These are phyloP conservation scores for Penicillium simplicissimum DNA, from an alignment of 495 filamentous ascomycete genomes.

Conservation along the genomic window DNA sequence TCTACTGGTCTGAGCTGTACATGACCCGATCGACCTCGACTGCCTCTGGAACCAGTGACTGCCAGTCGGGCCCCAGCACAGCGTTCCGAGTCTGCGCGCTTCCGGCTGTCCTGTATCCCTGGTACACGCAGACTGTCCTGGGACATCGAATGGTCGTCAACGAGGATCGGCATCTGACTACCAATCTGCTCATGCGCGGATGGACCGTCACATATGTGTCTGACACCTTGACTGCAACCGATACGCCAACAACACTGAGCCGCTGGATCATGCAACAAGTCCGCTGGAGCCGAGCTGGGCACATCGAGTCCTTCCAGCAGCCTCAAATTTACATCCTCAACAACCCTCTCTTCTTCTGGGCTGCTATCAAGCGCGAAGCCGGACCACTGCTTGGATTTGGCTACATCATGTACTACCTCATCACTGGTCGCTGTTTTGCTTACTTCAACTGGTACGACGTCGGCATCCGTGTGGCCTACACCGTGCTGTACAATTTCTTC, in stretches of 20 bases:
- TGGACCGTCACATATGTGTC: constrained; percentile 38
- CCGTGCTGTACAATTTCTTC: constrained; percentile 30
- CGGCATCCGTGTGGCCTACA: constrained; percentile 26
- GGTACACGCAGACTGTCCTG: constrained; percentile 35
- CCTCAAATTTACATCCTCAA: constrained; percentile 34
- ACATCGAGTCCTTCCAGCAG: constrained; percentile 39
- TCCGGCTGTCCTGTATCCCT: constrained; percentile 29
- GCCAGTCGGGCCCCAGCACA: constrained; percentile 35
- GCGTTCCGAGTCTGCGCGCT: constrained; percentile 33
- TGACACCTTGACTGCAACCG: constrained; percentile 34
- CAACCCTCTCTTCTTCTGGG: constrained; percentile 35
- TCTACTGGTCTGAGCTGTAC: constrained; percentile 38
- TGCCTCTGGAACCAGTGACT: constrained; percentile 32
- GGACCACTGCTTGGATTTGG: constrained; percentile 29
- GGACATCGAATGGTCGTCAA: constrained; percentile 38
- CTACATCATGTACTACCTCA: constrained; percentile 31
- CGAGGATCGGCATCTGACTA: constrained; percentile 38
- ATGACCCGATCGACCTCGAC: constrained; percentile 29
- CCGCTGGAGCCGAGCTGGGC: constrained; percentile 35
- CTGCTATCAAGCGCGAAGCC: constrained; percentile 33
- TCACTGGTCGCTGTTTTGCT: constrained; percentile 29
- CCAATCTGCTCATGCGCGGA: constrained; percentile 33
- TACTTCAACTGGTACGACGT: constrained; percentile 33
- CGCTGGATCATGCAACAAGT: constrained; percentile 39
- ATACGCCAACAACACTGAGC: constrained; percentile 33